phyloP scores from a whole-genome alignment of 2,329 filamentous ascomycete species.

The Ascochyta clinopodiicola region DNA sequence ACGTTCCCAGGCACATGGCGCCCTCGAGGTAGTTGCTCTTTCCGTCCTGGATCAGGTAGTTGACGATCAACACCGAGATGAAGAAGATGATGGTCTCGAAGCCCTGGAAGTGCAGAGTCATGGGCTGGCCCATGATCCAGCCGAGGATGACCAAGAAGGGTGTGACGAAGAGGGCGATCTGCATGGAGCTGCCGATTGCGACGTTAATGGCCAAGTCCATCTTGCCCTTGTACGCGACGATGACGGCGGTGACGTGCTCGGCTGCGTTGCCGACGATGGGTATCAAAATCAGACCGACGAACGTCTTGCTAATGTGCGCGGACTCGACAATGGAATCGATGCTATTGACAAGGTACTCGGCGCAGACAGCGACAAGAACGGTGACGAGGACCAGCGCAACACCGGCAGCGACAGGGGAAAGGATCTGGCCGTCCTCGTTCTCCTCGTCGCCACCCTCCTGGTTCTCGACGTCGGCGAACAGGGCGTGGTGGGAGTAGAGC shows the following conservation, averaged over 20 bases:
- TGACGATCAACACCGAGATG: constrained; percentile 83
- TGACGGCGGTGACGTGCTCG: constrained; percentile 62
- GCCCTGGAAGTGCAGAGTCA: constrained; percentile 81
- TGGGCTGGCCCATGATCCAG: constrained; percentile 60
- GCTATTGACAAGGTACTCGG: constrained; percentile 61
- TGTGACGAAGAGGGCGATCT: constrained; percentile 65
- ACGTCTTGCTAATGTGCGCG: constrained; percentile 61
- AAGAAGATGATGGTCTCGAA: constrained; percentile 91
- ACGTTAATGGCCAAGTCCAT: constrained; percentile 65
- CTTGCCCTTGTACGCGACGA: constrained; percentile 63
- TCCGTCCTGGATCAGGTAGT: constrained; percentile 85
- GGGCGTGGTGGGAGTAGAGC: constrained; percentile 57
- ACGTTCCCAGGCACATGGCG: constrained; percentile 62
- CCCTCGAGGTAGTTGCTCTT: constrained; percentile 88
- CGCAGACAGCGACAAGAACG: constrained; percentile 58
- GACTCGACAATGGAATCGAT: constrained; percentile 62
- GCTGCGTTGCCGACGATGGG: constrained; percentile 65
- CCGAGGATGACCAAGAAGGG: constrained; percentile 64
- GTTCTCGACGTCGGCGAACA: constrained; percentile 54
- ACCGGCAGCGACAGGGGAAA: constrained; percentile 54
- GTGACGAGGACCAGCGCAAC: constrained; percentile 57
- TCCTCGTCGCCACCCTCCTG: constrained; percentile 42
- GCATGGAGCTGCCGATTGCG: constrained; percentile 61
- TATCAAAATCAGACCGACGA: constrained; percentile 63
- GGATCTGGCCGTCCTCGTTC: constrained; percentile 48